Evolutionary conservation across 2,329 filamentous ascomycete genomes (phyloP), one percentile per base, ranked within the genome.

Genomic region (Metarhizium brunneum): DNA sequence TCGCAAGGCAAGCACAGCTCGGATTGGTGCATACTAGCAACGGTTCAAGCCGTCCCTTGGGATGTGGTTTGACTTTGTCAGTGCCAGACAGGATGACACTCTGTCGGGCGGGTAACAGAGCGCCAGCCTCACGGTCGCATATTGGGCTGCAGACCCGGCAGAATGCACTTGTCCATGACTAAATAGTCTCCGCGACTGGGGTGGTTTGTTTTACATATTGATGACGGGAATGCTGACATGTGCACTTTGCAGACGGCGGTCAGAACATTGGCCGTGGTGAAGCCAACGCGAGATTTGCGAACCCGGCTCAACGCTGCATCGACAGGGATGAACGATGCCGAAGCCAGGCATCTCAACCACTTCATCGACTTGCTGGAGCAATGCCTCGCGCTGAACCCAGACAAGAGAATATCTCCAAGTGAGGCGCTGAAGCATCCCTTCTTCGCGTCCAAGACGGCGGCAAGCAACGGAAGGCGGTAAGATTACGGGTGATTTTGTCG

Each of bases 391-490:
- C 79, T 97, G 60, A 96, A 97, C 66, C 90, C 92, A 1, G 92
- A 96, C 69, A 95, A 95, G 77, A 83, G 94, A 59, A 88, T 94
- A 65, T 92, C 88, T 50, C 89, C 94, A 0, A 77, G 81, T 14
- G 92, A 97, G 65, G 94, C 94, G 51, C 75, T 97, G 63, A 86
- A 85, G 66, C 92, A 97, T 75, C 88, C 88, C 1, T 97, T 97
- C 71, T 90, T 97, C 63, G 75, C 73, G 30, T 73, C 78, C 29
- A 62, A 58, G 54, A 51, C 36, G 11, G 14, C n/a, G 7, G 49
- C 47, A 30, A 45, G 30, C 18, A 48, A 54, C 32, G 52, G 49
- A 18, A 48, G 52, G 50, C 52, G 52, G 13, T 57, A 38, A 52
- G 20, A 11, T 48, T 45, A 7, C 20, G 40, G 16, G 40, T 25